phyloP scores from a whole-genome alignment of 139 green algal species.

The Chlamydomonas sp. region DNA sequence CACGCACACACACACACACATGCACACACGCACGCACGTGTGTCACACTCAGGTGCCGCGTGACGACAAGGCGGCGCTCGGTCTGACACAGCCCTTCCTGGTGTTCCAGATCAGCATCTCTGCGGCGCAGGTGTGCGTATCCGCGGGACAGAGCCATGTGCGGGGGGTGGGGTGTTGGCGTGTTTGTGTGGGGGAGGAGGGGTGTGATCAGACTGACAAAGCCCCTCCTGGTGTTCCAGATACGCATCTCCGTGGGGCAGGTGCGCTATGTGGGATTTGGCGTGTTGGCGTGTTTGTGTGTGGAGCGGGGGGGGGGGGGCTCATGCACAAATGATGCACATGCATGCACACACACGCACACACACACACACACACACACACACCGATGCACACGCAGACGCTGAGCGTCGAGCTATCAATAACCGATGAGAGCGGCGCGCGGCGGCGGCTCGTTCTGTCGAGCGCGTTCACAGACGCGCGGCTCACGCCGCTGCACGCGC shows the following conservation, averaged over 20 bases:
- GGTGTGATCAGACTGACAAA: slow-evolving; percentile 30
- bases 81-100: slow-evolving; percentile 29
- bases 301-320: no score
- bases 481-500: slow-evolving; percentile 26
- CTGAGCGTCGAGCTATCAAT: slow-evolving; percentile 26
- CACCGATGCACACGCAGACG: slow-evolving; percentile 20
- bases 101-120: slow-evolving; percentile 32
- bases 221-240: slow-evolving; percentile 33
- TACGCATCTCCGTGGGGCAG: slow-evolving; percentile 20
- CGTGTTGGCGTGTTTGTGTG: no score
- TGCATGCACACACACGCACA: no score
- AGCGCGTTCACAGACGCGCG: slow-evolving; percentile 29
- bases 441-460: slow-evolving; percentile 28
- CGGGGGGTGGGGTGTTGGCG: neutral
- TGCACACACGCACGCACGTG: no score
- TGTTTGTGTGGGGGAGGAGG: no score
- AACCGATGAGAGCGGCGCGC: slow-evolving; percentile 17
- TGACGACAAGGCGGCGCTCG: slow-evolving; percentile 23
- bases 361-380: no score
- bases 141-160: neutral
- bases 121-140: slow-evolving; percentile 10
- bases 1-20: no score
- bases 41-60: slow-evolving; percentile 22
- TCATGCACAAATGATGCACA: no score
- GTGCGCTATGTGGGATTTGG: neutral